Conservation (phyloP, 257 asterid species). For the Solanum medicagineum region DNA sequence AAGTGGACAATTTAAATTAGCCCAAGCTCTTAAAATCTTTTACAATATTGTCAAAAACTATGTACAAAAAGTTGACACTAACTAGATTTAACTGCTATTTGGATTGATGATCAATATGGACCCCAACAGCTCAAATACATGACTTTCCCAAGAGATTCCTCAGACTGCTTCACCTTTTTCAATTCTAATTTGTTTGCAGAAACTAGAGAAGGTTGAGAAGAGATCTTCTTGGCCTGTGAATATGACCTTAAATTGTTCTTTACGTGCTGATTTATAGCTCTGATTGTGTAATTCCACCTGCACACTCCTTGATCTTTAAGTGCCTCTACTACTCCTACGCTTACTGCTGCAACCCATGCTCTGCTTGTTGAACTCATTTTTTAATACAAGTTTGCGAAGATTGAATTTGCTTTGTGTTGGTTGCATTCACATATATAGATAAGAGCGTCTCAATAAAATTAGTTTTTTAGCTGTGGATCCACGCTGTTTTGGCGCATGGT, state of each 20-base stretch:
- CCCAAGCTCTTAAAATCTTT: neutral
- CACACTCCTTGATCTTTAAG: conserved; percentile 17
- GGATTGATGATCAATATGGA: conserved; percentile 1
- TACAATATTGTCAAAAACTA: neutral
- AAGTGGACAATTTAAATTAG: neutral
- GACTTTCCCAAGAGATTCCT: conserved; percentile 16
- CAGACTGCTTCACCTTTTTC: neutral
- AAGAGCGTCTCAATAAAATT: neutral
- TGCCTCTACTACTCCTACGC: conserved; percentile 7
- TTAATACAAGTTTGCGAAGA: neutral
- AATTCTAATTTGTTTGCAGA: neutral
- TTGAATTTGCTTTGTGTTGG: neutral
- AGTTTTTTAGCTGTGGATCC: neutral
- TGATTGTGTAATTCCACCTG: conserved; percentile 6
- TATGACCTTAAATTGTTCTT: neutral
- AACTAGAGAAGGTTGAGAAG: conserved; percentile 1
- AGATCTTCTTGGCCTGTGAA: conserved; percentile 2
- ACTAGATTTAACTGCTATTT: neutral
- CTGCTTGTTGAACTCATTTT: conserved; percentile 17
- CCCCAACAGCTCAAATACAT: conserved; percentile 25
- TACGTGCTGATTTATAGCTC: conserved; percentile 1
- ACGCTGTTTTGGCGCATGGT: neutral
- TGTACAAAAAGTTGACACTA: neutral
- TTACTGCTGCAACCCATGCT: conserved; percentile 11
- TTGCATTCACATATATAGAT: neutral